These are phyloP conservation scores for Prunus armeniaca DNA, from an alignment of 306 rosid species.

Conservation along the genomic window DNA sequence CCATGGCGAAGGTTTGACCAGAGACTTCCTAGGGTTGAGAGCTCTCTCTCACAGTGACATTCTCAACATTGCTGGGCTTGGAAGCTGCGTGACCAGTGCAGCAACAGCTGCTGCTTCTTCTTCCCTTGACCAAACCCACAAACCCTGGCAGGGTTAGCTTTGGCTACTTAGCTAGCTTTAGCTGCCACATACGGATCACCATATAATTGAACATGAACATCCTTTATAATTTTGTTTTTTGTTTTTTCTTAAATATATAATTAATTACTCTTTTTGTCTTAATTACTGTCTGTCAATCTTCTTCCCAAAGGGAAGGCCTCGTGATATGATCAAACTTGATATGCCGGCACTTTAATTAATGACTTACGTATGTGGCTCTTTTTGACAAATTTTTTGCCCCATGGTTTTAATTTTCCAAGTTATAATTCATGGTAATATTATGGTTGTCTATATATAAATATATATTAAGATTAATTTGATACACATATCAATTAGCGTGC, in stretches of 20 bases:
- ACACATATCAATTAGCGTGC: no score
- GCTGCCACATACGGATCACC: not conserved
- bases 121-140: slow-evolving; percentile 50
- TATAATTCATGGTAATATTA: not conserved
- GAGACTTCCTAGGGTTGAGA: slow-evolving; percentile 88
- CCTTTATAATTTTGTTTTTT: not conserved
- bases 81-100: slow-evolving; percentile 45
- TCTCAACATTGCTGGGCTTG: slow-evolving; percentile 65
- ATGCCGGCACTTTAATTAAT: slow-evolving; percentile 28
- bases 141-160: slow-evolving; percentile 70
- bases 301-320: slow-evolving; percentile 50
- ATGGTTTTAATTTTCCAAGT: not conserved
- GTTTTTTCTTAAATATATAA: not conserved
- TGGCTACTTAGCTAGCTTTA: not conserved
- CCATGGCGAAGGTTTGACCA: slow-evolving; percentile 50
- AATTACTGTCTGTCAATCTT: not conserved
- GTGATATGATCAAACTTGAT: slow-evolving; percentile 4
- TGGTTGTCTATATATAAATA: not conserved
- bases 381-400: not conserved
- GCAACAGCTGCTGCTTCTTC: not conserved
- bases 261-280: not conserved
- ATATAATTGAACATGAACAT: not conserved
- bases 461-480: no score
- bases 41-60: slow-evolving; percentile 69
- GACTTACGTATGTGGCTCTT: slow-evolving; percentile 19